Evolutionary conservation across 1,139 yeast genomes (phyloP), one percentile per base, ranked within the genome.

Genomic region (Candida anutae): DNA sequence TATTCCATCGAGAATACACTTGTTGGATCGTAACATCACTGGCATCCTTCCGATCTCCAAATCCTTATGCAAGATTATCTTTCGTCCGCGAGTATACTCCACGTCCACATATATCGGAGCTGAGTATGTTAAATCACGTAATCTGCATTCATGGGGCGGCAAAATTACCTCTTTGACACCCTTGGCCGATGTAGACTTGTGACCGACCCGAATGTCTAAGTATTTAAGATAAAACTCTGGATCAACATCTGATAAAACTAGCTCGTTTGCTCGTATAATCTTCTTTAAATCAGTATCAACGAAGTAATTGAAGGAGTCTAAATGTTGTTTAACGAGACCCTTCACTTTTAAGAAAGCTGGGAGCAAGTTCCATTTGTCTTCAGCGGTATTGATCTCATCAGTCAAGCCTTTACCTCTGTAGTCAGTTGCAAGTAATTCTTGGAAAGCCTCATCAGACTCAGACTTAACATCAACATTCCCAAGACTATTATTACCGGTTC

Each of bases 41-140:
- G 99, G 99, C 96, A 90, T 90, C 46, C 95, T 73, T 22, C 98
- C 99, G 35, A 90, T 88, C 49, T 87, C 96, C 38, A 93, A 72
- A 48, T 87, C 94, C 46, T 82, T 73, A 44, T 87, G 90, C 62
- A 84, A 75, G 39, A 88, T 84, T 50, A 90, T 84, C 53, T 85
- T 87, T 40, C 90, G 69, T 13, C 97, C 98, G 48, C 96, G 69
- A 1, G 97, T 90, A 49, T 90, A 90, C 50, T 93, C 98, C 17
- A 90, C 95, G 56, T 90, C 98, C 28, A 93, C 98, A 44, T 80
- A 84, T 23, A 90, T 85, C 1, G 97, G 97, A 0, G 98, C 97
- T 23, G 95, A 82, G 46, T 90, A 90, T 0, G 97, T 85, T 62
- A 90, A 68, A 46, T 90, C 99, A 54, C 99, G 74, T 39, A 90